Base-by-base conservation (phyloP, 2,329 filamentous ascomycete species). In the Hymenoscyphus infarciens region DNA sequence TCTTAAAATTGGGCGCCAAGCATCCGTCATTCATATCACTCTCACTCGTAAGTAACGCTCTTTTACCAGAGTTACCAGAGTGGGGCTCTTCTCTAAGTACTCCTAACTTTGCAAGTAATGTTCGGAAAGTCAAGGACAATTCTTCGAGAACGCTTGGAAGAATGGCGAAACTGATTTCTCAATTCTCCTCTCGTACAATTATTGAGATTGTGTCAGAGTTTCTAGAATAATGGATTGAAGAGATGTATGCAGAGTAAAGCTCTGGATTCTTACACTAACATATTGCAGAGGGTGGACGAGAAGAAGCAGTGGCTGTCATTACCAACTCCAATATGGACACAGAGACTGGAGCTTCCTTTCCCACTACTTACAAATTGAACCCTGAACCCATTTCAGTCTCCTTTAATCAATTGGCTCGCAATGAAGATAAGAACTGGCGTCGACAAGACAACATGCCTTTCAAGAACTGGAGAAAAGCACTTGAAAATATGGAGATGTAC, bases 271-370 rank as follows among this genome's bases (percentile, higher is more conserved):
- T 15, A 52, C 13, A 52, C 11, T 52, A 5, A 52, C 19, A 52
- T 22, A 27, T 22, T 2, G 2, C 19, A 52, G 45, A 86, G 71
- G 62, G 78, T 45, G 75, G 78, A 11, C 82, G 85, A 59, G 81
- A 86, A 67, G 87, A 87, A 72, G 81, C 89, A 25, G 79, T 87
- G 42, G 83, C 80, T 15, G 88, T 89, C 73, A 79, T 88, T 64
- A 90, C 86, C 6, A 82, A 90, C 65, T 81, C 82, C 25, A 87
- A 90, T 66, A 79, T 89, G 54, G 69, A 75, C 1, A 79, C 78
- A 1, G 87, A 90, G 71, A 74, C 77, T 3, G 88, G 88, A 8
- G 75, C 84, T 22, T 80, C 79, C 7, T 83, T 82, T 25, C 58
- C 77, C 16, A 88, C 86, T 0, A 73, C 76, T 19, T 90, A 84